Conservation (phyloP, 2,329 filamentous ascomycete genomes). For the Fusarium sp. region DNA sequence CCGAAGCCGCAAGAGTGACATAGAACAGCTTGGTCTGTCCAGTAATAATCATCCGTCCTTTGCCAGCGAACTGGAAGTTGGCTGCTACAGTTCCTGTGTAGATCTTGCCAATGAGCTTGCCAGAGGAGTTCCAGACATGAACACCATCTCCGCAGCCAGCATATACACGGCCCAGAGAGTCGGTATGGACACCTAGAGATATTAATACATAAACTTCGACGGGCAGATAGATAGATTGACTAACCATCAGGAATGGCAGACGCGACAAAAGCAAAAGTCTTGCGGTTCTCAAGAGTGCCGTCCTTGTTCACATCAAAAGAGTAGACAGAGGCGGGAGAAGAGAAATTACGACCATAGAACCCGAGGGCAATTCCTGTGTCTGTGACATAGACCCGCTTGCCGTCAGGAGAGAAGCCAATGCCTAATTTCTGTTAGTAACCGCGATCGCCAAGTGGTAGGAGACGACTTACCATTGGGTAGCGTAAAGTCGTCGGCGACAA, state of each 20-base stretch:
- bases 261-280: slow-evolving; percentile 70
- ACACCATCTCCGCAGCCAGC: slow-evolving; percentile 65
- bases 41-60: slow-evolving; percentile 55
- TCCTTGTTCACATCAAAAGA: slow-evolving; percentile 62
- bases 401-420: slow-evolving; percentile 69
- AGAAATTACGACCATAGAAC: slow-evolving; percentile 59
- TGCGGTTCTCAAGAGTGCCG: slow-evolving; percentile 63
- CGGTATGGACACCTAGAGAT: slow-evolving; percentile 66
- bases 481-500: slow-evolving; percentile 71
- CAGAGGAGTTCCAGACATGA: slow-evolving; percentile 63
- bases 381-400: slow-evolving; percentile 67
- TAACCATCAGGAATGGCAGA: slow-evolving; percentile 71
- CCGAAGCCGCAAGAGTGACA: slow-evolving; percentile 33
- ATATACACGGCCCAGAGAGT: slow-evolving; percentile 70
- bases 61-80: slow-evolving; percentile 62
- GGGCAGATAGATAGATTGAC: background rate
- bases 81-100: slow-evolving; percentile 61
- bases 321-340: slow-evolving; percentile 64
- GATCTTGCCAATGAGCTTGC: slow-evolving; percentile 69
- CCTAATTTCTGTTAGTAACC: slow-evolving; percentile 51
- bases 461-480: slow-evolving; percentile 65
- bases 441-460: accelerated
- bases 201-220: background rate
- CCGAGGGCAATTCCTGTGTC: slow-evolving; percentile 66
- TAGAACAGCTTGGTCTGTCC: slow-evolving; percentile 56